A percentile compares a stretch with the other conserved stretches of the same genome.
phyloP scores from a whole-genome alignment of 345 rosid species.

The Nasturtium officinale region DNA sequence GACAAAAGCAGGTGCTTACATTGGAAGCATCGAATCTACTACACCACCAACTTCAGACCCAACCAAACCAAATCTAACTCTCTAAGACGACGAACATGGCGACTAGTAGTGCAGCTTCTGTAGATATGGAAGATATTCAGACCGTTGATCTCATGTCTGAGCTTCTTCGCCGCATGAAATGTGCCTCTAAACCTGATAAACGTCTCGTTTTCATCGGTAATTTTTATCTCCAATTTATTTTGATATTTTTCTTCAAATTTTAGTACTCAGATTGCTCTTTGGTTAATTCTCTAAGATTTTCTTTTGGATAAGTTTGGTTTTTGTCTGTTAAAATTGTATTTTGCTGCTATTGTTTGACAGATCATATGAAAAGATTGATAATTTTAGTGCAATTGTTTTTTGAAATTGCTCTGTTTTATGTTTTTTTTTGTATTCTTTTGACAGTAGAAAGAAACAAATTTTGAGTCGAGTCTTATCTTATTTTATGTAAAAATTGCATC shows the following conservation, averaged over 20 bases:
- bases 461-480: not conserved
- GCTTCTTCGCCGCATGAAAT: conserved; percentile 94
- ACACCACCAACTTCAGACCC: conserved; percentile 3
- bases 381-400: not conserved
- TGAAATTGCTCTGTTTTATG: not conserved
- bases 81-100: conserved; percentile 50
- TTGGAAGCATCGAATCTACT: conserved; percentile 38
- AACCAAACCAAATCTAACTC: conserved; percentile 28
- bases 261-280: not conserved
- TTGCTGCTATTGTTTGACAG: not conserved
- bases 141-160: conserved; percentile 81
- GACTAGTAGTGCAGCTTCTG: conserved; percentile 43
- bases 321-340: too few species aligned
- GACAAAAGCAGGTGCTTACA: conserved; percentile 18
- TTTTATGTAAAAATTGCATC: not conserved
- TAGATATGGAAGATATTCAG: conserved; percentile 78
- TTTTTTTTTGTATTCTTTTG: not conserved
- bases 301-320: too few species aligned
- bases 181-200: conserved; percentile 85
- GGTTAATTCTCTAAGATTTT: too few species aligned
- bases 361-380: not conserved
- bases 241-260: too few species aligned
- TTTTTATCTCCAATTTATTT: too few species aligned
- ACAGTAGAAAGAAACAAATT: not conserved
- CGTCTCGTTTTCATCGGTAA: conserved; percentile 92